Evolutionary conservation across 495 filamentous ascomycete genomes (phyloP).

Genomic region (Penicillium bialowiezense): DNA sequence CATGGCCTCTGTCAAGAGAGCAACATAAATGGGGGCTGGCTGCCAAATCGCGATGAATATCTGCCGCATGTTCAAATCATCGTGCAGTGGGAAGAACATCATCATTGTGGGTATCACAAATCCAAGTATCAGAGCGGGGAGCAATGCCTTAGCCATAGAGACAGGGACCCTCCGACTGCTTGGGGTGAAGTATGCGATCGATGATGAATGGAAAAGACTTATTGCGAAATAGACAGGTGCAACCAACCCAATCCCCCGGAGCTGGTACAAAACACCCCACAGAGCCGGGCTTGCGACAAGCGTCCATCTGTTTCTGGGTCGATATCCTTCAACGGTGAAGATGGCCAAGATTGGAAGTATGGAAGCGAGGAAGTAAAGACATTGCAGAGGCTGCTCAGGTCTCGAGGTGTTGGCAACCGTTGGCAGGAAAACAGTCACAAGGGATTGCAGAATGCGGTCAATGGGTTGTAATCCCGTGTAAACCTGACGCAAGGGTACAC

Average conservation of each 20-base stretch:
- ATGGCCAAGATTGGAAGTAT: slow-evolving; percentile 15
- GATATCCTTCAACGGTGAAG: slow-evolving; percentile 16
- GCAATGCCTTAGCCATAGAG: slow-evolving; percentile 6
- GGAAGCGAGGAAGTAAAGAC: slow-evolving; percentile 14
- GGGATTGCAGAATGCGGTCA: slow-evolving; percentile 5
- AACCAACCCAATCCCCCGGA: slow-evolving; percentile 18
- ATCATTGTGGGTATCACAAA: slow-evolving; percentile 11
- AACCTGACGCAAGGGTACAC: slow-evolving; percentile 1
- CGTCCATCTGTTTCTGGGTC: slow-evolving; percentile 14
- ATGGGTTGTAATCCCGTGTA: slow-evolving; percentile 5
- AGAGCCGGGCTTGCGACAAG: slow-evolving; percentile 7
- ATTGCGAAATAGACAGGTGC: slow-evolving; percentile 14
- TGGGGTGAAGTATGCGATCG: neutral
- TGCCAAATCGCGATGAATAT: slow-evolving; percentile 14
- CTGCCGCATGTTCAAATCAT: slow-evolving; percentile 2
- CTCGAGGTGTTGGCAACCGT: slow-evolving; percentile 1
- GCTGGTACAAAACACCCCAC: slow-evolving; percentile 17
- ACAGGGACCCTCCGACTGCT: neutral
- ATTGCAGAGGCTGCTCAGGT: slow-evolving; percentile 11
- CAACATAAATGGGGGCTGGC: slow-evolving; percentile 10
- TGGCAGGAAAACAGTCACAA: slow-evolving; percentile 12
- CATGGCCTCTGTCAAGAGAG: slow-evolving; percentile 7
- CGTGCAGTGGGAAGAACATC: slow-evolving; percentile 12
- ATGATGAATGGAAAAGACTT: slow-evolving; percentile 5
- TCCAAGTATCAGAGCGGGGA: slow-evolving; percentile 14